Percentiles rank a stretch among this genome's conserved stretches.
Conservation (phyloP, 1,139 yeast species). For the Scheffersomyces cryptocercus region DNA sequence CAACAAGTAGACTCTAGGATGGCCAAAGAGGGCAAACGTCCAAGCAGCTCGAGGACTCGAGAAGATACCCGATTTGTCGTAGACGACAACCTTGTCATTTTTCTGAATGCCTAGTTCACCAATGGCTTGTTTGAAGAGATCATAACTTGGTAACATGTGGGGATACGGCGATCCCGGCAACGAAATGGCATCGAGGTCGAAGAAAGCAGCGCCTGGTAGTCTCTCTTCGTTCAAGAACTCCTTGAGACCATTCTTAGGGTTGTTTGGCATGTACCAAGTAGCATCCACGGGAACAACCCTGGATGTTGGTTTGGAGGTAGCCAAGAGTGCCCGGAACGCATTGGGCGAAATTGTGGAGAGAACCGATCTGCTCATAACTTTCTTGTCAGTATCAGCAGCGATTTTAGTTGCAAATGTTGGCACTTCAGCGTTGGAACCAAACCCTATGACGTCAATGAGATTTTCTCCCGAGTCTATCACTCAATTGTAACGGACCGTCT, state of each 20-base stretch:
- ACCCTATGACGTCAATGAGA: background rate
- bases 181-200: conserved; percentile 75
- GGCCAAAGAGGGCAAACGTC: conserved; percentile 82
- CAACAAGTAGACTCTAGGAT: conserved; percentile 61
- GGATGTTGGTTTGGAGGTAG: conserved; percentile 14
- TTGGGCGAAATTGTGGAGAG: conserved; percentile 19
- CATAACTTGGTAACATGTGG: conserved; percentile 79
- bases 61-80: conserved; percentile 82
- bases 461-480: background rate
- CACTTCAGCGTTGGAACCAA: conserved; percentile 1
- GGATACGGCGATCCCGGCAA: conserved; percentile 66
- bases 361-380: conserved; percentile 5
- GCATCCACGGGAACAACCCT: conserved; percentile 76
- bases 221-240: conserved; percentile 61
- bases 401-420: background rate
- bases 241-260: conserved; percentile 55
- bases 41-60: conserved; percentile 91
- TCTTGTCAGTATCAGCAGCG: background rate
- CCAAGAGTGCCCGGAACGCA: conserved; percentile 20
- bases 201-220: conserved; percentile 67
- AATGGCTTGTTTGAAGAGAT: conserved; percentile 55
- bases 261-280: conserved; percentile 90
- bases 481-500: background rate
- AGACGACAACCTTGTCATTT: conserved; percentile 70
- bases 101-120: conserved; percentile 45